Evolutionary conservation across 1,284 basidiomycete genomes (phyloP).

Genomic region (Sporisorium sorghi): DNA sequence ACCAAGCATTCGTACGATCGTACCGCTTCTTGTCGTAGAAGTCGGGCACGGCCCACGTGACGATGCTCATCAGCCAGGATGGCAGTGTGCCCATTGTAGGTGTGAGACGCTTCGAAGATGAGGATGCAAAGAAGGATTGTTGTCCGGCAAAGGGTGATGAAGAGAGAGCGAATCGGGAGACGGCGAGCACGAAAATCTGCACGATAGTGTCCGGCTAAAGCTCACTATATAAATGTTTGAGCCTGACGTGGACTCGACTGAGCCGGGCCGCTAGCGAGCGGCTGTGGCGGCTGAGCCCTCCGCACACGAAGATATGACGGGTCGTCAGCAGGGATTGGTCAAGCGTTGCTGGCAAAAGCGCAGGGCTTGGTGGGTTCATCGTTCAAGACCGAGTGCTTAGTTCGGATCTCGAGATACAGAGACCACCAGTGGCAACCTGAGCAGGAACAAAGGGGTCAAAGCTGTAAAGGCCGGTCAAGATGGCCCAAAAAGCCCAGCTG

Average conservation of each 20-base stretch:
- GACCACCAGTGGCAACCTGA: not conserved
- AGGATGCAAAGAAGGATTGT: not conserved
- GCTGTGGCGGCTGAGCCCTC: no score
- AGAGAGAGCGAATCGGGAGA: not conserved
- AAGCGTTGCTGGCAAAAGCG: not conserved
- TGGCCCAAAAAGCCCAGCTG: not conserved
- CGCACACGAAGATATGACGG: no score
- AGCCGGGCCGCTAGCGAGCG: no score
- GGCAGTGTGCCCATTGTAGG: slow-evolving; percentile 1
- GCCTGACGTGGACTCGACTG: not conserved
- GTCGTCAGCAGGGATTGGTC: not conserved
- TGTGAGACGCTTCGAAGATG: not conserved
- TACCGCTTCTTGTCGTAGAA: slow-evolving; percentile 32
- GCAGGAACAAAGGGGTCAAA: not conserved
- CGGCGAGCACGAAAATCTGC: no score
- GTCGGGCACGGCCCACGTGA: slow-evolving; percentile 28
- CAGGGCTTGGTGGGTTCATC: no score
- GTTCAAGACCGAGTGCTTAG: not conserved
- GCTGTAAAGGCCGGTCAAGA: not conserved
- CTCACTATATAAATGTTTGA: not conserved
- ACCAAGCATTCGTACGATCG: slow-evolving; percentile 17
- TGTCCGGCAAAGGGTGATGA: no score
- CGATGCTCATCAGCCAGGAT: not conserved
- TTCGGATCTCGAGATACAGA: not conserved
- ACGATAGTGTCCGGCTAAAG: no score